Evolutionary conservation across 768 basidiomycete species (phyloP).

Genomic region (Boletus rubropictus): DNA sequence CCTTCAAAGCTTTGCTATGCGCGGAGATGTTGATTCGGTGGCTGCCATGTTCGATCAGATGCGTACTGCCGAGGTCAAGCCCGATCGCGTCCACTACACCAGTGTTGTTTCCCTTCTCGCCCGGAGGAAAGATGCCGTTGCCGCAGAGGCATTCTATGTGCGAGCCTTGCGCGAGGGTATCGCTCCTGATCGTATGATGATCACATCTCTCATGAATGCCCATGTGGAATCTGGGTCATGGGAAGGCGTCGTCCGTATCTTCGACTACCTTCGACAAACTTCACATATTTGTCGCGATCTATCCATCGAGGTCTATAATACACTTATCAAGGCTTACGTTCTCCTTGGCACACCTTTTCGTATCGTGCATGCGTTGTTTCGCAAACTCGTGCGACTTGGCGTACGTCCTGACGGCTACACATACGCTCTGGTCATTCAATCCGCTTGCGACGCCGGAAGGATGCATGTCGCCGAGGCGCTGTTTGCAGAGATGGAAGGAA

Average conservation of each 20-base stretch:
- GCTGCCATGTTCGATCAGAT: slow-evolving; percentile 53
- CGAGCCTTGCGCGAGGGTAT: slow-evolving; percentile 59
- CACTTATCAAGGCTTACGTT: slow-evolving; percentile 79
- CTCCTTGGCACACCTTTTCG: slow-evolving; percentile 72
- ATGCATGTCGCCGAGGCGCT: slow-evolving; percentile 63
- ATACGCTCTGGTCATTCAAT: slow-evolving; percentile 72
- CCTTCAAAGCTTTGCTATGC: slow-evolving; percentile 49
- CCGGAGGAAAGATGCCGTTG: slow-evolving; percentile 51
- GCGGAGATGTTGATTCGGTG: slow-evolving; percentile 51
- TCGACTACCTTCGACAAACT: slow-evolving; percentile 49
- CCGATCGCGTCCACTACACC: slow-evolving; percentile 55
- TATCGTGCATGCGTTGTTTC: slow-evolving; percentile 57
- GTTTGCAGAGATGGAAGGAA: slow-evolving; percentile 59
- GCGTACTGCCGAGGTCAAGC: slow-evolving; percentile 43
- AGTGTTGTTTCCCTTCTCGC: slow-evolving; percentile 64
- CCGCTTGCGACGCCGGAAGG: slow-evolving; percentile 67
- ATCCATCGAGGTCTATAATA: slow-evolving; percentile 64
- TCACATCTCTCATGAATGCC: slow-evolving; percentile 72
- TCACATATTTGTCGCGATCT: slow-evolving; percentile 35
- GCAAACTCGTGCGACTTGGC: slow-evolving; percentile 42
- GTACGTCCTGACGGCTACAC: slow-evolving; percentile 57
- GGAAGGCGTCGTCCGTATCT: slow-evolving; percentile 65
- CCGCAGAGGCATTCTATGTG: slow-evolving; percentile 63
- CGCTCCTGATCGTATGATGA: slow-evolving; percentile 57
- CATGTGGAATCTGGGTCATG: slow-evolving; percentile 79